A percentile compares a stretch with the other conserved stretches of the same genome.
Conservation (phyloP, 306 rosid species). For the Prunus mume region DNA sequence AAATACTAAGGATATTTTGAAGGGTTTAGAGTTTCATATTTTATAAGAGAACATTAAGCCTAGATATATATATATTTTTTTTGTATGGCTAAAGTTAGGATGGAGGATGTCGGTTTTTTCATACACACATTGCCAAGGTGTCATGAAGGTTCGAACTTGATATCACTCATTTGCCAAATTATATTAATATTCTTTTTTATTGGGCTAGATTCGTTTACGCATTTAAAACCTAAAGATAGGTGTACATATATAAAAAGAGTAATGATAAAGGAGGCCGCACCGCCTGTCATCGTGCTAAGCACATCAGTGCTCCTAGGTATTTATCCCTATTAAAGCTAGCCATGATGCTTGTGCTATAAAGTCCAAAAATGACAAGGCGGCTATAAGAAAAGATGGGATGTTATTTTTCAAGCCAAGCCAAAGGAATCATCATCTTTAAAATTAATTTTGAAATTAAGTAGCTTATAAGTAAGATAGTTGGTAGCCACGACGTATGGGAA, state of each 20-base stretch:
- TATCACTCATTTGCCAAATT: no score
- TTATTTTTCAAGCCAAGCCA: no score
- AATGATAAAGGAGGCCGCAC: not conserved
- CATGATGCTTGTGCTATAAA: not conserved
- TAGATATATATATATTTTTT: not conserved
- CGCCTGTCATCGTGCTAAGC: not conserved
- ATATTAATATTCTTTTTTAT: no score
- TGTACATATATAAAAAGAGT: not conserved
- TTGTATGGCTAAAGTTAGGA: no score
- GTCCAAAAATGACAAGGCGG: not conserved
- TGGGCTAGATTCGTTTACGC: accelerated
- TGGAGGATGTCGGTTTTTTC: no score
- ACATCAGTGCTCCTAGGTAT: not conserved
- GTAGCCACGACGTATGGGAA: not conserved
- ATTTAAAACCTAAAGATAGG: no score
- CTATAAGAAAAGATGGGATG: not conserved
- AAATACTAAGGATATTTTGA: no score
- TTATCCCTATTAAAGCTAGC: not conserved
- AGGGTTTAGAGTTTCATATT: not conserved
- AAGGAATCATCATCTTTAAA: not conserved
- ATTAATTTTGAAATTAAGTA: not conserved
- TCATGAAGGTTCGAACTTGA: no score
- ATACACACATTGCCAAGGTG: no score
- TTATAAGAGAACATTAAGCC: not conserved
- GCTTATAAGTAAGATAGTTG: not conserved